Evolutionary conservation across 768 basidiomycete species (phyloP).

Genomic region (Aureoboletus auriporus): DNA sequence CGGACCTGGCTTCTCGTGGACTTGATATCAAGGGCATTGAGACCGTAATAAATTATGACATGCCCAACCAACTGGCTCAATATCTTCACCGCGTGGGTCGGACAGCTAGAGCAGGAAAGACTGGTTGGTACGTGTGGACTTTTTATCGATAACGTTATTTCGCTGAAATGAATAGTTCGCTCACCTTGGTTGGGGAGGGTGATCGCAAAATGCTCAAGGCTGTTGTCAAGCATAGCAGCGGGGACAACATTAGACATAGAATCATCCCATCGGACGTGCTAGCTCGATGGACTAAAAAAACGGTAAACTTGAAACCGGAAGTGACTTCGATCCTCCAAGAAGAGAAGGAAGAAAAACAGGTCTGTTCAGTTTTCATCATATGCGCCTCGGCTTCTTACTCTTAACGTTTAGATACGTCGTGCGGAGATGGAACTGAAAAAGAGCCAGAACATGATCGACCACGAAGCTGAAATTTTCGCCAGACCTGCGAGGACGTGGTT

Average conservation of each 20-base stretch:
- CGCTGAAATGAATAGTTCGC: constrained; percentile 53
- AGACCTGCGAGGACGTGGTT: constrained; percentile 99
- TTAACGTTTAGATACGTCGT: constrained; percentile 58
- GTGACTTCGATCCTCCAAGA: constrained; percentile 78
- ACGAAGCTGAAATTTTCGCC: constrained; percentile 87
- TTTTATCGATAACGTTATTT: neutral
- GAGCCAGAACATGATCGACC: constrained; percentile 93
- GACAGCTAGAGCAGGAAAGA: constrained; percentile 91
- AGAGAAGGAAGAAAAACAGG: constrained; percentile 94
- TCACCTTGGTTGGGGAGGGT: constrained; percentile 92
- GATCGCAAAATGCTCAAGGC: constrained; percentile 96
- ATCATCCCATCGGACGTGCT: constrained; percentile 77
- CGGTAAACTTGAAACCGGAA: constrained; percentile 71
- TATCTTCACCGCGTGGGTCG: constrained; percentile 97
- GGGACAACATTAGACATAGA: constrained; percentile 84
- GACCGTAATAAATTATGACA: constrained; percentile 98
- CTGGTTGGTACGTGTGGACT: constrained; percentile 67
- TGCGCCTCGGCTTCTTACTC: constrained; percentile 7
- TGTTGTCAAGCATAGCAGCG: constrained; percentile 83
- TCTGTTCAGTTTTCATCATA: constrained; percentile 30
- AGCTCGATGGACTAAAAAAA: constrained; percentile 61
- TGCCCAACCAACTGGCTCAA: constrained; percentile 89
- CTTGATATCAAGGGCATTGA: constrained; percentile 97
- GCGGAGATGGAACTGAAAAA: constrained; percentile 97
- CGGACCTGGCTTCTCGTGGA: constrained; percentile 92